phyloP scores from a whole-genome alignment of 768 basidiomycete species.

The Scleroderma bovista region DNA sequence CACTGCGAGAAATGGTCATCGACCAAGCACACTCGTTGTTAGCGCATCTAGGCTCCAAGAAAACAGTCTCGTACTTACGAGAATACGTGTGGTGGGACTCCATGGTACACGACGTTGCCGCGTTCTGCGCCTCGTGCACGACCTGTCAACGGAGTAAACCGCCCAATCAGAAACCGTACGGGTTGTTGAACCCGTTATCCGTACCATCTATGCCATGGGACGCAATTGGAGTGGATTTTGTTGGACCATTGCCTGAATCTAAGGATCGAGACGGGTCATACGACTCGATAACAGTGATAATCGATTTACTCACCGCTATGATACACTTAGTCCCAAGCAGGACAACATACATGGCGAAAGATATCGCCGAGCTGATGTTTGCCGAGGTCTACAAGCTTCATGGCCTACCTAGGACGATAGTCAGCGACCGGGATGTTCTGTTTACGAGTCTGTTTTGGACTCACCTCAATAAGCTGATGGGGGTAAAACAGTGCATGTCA shows the following conservation, averaged over 20 bases:
- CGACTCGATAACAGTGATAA: slow-evolving; percentile 20
- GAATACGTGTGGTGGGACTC: slow-evolving; percentile 38
- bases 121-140: slow-evolving; percentile 21
- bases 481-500: slow-evolving; percentile 8
- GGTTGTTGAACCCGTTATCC: slow-evolving; percentile 20
- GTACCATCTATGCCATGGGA: slow-evolving; percentile 30
- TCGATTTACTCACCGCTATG: slow-evolving; percentile 20
- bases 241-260: slow-evolving; percentile 20
- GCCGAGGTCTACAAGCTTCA: slow-evolving; percentile 21
- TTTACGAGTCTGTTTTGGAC: slow-evolving; percentile 27
- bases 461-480: slow-evolving; percentile 8
- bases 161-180: slow-evolving; percentile 21
- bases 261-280: slow-evolving; percentile 13
- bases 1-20: slow-evolving; percentile 28
- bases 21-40: slow-evolving; percentile 34
- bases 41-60: slow-evolving; percentile 32
- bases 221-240: slow-evolving; percentile 37
- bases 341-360: neutral
- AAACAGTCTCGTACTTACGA: slow-evolving; percentile 29
- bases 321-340: slow-evolving; percentile 18
- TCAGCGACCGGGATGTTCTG: slow-evolving; percentile 22
- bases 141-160: slow-evolving; percentile 17
- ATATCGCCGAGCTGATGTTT: slow-evolving; percentile 12
- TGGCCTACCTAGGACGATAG: slow-evolving; percentile 24
- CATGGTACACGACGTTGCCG: slow-evolving; percentile 23